Conservation (phyloP, 176 grass and related monocot genomes). For the Carex littledalei region DNA sequence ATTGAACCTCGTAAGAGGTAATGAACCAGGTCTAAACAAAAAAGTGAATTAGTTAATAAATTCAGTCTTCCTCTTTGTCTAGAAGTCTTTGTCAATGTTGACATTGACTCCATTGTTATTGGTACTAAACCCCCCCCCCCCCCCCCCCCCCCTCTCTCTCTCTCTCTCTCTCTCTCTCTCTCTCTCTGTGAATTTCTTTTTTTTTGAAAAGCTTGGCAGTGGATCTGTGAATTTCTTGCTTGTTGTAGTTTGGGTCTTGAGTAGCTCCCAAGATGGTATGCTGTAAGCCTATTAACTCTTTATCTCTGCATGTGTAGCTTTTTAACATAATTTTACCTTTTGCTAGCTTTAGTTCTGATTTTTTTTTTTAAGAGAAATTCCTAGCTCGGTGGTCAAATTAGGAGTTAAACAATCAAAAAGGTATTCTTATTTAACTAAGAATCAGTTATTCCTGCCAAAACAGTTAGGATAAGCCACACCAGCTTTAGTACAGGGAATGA, state of each 20-base stretch:
- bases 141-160: not conserved
- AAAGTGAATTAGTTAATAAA: not conserved
- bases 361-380: not conserved
- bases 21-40: not conserved
- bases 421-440: not conserved
- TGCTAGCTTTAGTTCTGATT: not conserved
- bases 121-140: not conserved
- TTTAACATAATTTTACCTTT: not conserved
- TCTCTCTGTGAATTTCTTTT: constrained; percentile 22
- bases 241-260: not conserved
- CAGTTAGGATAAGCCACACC: not conserved
- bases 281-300: constrained; percentile 8
- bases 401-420: not conserved
- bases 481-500: not conserved
- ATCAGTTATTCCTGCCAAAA: not conserved
- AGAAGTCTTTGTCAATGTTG: constrained; percentile 20
- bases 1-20: not conserved
- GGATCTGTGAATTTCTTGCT: constrained; percentile 22
- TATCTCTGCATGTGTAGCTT: not conserved
- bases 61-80: not conserved
- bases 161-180: not conserved
- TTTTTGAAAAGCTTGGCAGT: too few species aligned
- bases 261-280: not conserved
- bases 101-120: constrained; percentile 24
- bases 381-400: not conserved